phyloP scores from a whole-genome alignment of 2,329 filamentous ascomycete species.

The Aspergillus novofumigatus region DNA sequence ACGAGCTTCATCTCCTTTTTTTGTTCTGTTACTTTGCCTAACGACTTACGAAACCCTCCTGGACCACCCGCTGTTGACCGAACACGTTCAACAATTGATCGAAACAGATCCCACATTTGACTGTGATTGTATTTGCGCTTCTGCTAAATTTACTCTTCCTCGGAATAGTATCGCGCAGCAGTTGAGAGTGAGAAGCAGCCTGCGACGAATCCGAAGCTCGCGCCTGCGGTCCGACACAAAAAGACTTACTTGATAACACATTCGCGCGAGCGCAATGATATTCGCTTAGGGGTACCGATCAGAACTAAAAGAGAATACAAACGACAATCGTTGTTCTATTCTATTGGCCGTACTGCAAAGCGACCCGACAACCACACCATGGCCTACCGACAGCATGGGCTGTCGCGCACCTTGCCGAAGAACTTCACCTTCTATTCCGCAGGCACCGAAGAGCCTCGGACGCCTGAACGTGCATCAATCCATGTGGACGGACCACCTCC shows the following conservation, averaged over 20 bases:
- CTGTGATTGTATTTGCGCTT: not conserved
- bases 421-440: constrained; percentile 43
- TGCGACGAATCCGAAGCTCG: not conserved
- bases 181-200: not conserved
- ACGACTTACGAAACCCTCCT: constrained; percentile 20
- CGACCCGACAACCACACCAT: constrained; percentile 21
- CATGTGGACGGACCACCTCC: constrained; percentile 42
- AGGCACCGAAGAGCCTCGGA: constrained; percentile 35
- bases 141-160: not conserved
- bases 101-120: constrained; percentile 2
- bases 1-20: constrained; percentile 17
- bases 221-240: not conserved
- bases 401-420: constrained; percentile 46
- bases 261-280: not conserved
- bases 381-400: constrained; percentile 35
- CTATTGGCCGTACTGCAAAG: not conserved
- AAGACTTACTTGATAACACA: not conserved
- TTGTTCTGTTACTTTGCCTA: constrained; percentile 6
- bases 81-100: constrained; percentile 8
- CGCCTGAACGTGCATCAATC: constrained; percentile 38
- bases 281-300: not conserved
- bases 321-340: not conserved
- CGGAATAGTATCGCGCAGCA: not conserved
- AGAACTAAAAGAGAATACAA: not conserved
- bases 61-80: constrained; percentile 9